These are phyloP conservation scores for Colletotrichum lindemuthianum DNA, from an alignment of 2,329 filamentous ascomycete species.

Conservation along the genomic window DNA sequence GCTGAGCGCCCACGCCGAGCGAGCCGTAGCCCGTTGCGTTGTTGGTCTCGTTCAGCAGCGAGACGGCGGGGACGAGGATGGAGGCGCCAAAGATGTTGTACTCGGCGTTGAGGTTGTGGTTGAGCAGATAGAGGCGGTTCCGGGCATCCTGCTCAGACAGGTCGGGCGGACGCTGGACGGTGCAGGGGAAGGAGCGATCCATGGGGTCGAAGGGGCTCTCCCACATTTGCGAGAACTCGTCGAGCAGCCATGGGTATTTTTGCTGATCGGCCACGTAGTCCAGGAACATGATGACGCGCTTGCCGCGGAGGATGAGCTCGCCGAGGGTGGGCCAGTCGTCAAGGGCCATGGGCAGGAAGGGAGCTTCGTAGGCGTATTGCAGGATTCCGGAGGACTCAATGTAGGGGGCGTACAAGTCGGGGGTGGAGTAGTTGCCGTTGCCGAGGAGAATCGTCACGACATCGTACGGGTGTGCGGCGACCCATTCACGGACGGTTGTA, in stretches of 20 bases:
- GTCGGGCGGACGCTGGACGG: conserved; percentile 77
- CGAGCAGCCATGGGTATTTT: conserved; percentile 82
- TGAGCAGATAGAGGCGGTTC: conserved; percentile 80
- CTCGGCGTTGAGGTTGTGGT: conserved; percentile 90
- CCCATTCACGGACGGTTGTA: conserved; percentile 75
- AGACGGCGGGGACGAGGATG: conserved; percentile 77
- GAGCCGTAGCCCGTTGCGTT: conserved; percentile 71
- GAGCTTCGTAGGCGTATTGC: conserved; percentile 78
- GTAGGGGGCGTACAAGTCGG: conserved; percentile 71
- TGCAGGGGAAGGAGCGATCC: conserved; percentile 77
- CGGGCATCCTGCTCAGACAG: conserved; percentile 63
- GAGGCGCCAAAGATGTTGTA: conserved; percentile 72
- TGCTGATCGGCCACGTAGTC: conserved; percentile 87
- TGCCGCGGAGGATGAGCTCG: conserved; percentile 75
- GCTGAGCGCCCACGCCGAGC: conserved; percentile 70
- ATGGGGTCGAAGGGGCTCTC: conserved; percentile 86
- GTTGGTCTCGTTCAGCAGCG: conserved; percentile 78
- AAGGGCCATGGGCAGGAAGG: conserved; percentile 74
- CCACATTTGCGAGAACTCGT: conserved; percentile 90
- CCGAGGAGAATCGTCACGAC: conserved; percentile 88
- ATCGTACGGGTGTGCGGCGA: conserved; percentile 81
- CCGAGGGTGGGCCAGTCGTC: conserved; percentile 86
- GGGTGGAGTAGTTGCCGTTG: conserved; percentile 79
- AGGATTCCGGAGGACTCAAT: conserved; percentile 78
- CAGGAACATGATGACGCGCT: conserved; percentile 82